Conservation (phyloP, 2,329 filamentous ascomycete species). For the Colletotrichum musae region DNA sequence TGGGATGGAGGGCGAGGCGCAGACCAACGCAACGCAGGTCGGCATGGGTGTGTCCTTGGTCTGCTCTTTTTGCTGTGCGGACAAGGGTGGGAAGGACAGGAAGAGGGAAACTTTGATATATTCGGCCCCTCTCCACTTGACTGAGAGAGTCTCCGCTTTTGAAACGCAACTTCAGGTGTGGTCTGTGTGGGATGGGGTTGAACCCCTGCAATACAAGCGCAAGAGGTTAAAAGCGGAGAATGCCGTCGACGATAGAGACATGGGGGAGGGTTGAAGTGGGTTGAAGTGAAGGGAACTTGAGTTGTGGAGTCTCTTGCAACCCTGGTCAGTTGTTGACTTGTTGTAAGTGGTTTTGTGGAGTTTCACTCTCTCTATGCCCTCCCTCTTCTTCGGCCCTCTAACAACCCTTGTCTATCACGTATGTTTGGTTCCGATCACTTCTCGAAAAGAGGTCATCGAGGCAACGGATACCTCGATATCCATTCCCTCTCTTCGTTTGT, state of each 20-base stretch:
- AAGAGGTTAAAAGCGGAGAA: conserved; percentile 14
- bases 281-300: neutral
- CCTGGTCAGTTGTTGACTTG: too few species aligned
- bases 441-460: conserved; percentile 5
- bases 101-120: conserved; percentile 21
- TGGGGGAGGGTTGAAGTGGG: neutral
- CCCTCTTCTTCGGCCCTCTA: too few species aligned
- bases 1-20: too few species aligned
- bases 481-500: neutral
- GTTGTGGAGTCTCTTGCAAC: conserved; percentile 1
- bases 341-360: too few species aligned
- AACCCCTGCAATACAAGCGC: conserved; percentile 22
- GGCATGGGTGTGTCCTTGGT: too few species aligned
- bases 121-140: neutral
- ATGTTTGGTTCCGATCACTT: conserved; percentile 21
- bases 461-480: too few species aligned
- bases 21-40: too few species aligned
- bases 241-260: conserved; percentile 18
- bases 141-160: conserved; percentile 26
- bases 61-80: too few species aligned
- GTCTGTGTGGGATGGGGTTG: neutral
- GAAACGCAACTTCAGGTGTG: conserved; percentile 6
- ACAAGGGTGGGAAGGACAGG: too few species aligned
- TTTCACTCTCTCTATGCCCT: too few species aligned
- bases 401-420: neutral